Conservation (phyloP, 345 rosid species). For the Excoecaria cochinchinensis region DNA sequence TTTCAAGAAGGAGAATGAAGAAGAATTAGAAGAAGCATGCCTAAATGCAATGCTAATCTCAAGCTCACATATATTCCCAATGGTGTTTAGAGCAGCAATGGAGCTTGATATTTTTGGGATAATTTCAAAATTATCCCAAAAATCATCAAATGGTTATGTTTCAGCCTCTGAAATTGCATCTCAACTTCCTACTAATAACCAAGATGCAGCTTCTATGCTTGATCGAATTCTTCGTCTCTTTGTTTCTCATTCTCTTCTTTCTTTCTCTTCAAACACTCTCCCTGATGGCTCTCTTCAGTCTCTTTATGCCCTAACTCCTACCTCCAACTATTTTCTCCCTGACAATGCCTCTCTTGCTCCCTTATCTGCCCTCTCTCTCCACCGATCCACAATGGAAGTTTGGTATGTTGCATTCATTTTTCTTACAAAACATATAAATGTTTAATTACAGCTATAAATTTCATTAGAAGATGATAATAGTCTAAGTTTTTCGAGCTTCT, state of each 20-base stretch:
- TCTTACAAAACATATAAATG: background rate
- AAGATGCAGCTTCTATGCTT: constrained; percentile 22
- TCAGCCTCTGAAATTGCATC: constrained; percentile 31
- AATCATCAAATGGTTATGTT: constrained; percentile 15
- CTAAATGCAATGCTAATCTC: constrained; percentile 20
- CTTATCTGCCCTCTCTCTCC: constrained; percentile 8
- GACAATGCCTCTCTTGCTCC: constrained; percentile 17
- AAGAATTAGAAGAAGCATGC: constrained; percentile 15
- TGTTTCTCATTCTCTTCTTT: constrained; percentile 28
- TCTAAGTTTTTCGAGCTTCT: background rate
- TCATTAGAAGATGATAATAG: too few relatives aligned
- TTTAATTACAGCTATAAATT: background rate
- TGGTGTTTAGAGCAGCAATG: constrained; percentile 29
- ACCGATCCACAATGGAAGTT: constrained; percentile 13
- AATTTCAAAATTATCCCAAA: constrained; percentile 4
- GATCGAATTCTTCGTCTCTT: constrained; percentile 37
- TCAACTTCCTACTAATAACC: constrained; percentile 21
- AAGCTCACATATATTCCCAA: constrained; percentile 8
- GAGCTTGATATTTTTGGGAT: constrained; percentile 28
- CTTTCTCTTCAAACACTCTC: constrained; percentile 6
- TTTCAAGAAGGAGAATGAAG: background rate
- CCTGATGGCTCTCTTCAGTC: constrained; percentile 21
- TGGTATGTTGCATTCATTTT: constrained; percentile 14
- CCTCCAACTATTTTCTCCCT: constrained; percentile 22
- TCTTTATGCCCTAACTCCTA: constrained; percentile 31